Percentiles rank a stretch among this genome's conserved stretches.
These are phyloP conservation scores for Populus deltoides DNA, from an alignment of 345 rosid species.

Conservation along the genomic window DNA sequence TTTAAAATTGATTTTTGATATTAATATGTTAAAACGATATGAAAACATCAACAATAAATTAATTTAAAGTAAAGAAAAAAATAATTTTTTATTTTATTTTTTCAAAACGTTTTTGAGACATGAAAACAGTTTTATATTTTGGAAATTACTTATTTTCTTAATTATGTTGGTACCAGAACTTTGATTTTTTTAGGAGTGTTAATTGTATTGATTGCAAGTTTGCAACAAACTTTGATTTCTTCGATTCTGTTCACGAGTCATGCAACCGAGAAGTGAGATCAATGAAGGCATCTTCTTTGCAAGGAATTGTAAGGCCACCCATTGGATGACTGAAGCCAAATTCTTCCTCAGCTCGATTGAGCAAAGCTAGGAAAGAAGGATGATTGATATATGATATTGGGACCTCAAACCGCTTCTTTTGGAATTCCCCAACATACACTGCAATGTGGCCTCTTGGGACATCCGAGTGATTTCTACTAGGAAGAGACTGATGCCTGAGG, in stretches of 20 bases:
- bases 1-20: too few species aligned
- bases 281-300: conserved; percentile 5
- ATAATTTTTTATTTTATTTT: too few species aligned
- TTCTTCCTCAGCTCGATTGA: conserved; percentile 10
- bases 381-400: conserved; percentile 2
- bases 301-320: conserved; percentile 18
- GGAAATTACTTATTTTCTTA: too few species aligned
- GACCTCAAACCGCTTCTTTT: conserved; percentile 5
- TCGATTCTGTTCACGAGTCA: neutral
- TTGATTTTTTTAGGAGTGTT: too few species aligned
- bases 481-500: conserved; percentile 4
- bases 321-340: conserved; percentile 18
- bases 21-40: too few species aligned
- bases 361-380: conserved; percentile 5
- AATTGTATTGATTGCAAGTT: too few species aligned
- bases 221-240: too few species aligned
- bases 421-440: conserved; percentile 10
- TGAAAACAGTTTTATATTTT: too few species aligned
- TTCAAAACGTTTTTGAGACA: too few species aligned
- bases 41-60: too few species aligned
- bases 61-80: too few species aligned
- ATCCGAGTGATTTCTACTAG: neutral
- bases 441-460: conserved; percentile 3
- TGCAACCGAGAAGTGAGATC: conserved; percentile 8
- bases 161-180: too few species aligned